phyloP scores from a whole-genome alignment of 2,329 filamentous ascomycete genomes.

The Ophiostoma pallidulum region DNA sequence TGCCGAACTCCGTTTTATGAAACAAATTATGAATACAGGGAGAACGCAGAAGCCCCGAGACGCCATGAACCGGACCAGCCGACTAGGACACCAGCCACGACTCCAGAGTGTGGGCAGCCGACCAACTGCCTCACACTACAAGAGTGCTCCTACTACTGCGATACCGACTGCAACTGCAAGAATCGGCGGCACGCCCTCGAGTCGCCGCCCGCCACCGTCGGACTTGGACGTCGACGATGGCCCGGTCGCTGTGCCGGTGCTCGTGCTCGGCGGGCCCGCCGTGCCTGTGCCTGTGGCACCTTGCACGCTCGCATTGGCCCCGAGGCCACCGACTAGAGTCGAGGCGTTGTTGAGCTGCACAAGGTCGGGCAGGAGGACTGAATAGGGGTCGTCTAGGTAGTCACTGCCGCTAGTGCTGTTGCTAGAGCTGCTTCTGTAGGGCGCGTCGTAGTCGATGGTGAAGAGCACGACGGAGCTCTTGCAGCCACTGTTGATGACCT shows the following conservation, averaged over 20 bases:
- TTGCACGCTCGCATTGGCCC: conserved; percentile 10
- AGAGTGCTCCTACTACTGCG: background rate
- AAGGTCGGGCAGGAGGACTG: conserved; percentile 7
- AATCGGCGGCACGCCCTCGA: background rate
- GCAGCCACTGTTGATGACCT: conserved; percentile 13
- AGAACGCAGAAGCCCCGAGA: too few relatives aligned
- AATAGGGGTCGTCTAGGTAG: conserved; percentile 3
- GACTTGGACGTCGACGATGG: background rate
- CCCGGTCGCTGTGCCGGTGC: background rate
- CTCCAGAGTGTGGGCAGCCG: too few relatives aligned
- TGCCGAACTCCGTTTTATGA: too few relatives aligned
- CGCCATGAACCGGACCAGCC: too few relatives aligned
- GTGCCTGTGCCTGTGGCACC: background rate
- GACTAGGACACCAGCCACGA: too few relatives aligned
- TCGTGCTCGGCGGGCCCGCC: too few relatives aligned
- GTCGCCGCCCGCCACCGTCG: background rate
- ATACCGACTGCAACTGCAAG: background rate
- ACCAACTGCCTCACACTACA: background rate
- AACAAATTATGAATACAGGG: too few relatives aligned
- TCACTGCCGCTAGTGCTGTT: too few relatives aligned
- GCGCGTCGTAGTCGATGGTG: conserved; percentile 16
- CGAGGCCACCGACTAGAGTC: conserved; percentile 11
- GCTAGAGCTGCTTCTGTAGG: background rate
- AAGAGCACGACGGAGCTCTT: conserved; percentile 17
- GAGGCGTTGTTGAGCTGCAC: conserved; percentile 11